Conservation (phyloP, 2,329 filamentous ascomycete species). For the Monosporascus sp. region DNA sequence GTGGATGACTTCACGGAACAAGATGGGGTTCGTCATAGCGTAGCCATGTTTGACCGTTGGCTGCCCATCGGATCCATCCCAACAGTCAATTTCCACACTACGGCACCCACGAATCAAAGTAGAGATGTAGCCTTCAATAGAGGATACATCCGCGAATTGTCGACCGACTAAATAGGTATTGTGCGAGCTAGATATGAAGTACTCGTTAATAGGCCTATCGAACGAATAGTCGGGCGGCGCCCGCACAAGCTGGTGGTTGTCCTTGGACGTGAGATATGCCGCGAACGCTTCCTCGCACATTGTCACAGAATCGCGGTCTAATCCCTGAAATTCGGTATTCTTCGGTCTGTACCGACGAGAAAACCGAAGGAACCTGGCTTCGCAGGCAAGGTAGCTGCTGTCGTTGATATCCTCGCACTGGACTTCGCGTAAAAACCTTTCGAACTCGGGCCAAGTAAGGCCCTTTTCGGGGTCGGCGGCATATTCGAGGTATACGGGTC, state of each 20-base stretch:
- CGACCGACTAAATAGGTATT: slow-evolving; percentile 94
- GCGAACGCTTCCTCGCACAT: slow-evolving; percentile 80
- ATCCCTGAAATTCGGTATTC: slow-evolving; percentile 38
- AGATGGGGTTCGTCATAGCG: slow-evolving; percentile 81
- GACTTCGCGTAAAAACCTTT: slow-evolving; percentile 65
- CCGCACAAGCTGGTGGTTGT: slow-evolving; percentile 63
- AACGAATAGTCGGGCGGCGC: slow-evolving; percentile 60
- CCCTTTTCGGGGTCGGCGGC: slow-evolving; percentile 56
- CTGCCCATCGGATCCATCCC: slow-evolving; percentile 85
- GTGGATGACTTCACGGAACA: slow-evolving; percentile 86
- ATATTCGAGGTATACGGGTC: slow-evolving; percentile 62
- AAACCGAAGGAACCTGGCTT: slow-evolving; percentile 66
- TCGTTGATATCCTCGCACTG: slow-evolving; percentile 71
- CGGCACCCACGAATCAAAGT: slow-evolving; percentile 85
- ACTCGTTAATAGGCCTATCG: slow-evolving; percentile 87
- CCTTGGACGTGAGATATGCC: slow-evolving; percentile 68
- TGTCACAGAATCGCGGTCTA: slow-evolving; percentile 42
- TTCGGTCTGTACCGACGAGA: slow-evolving; percentile 53
- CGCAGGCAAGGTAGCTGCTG: slow-evolving; percentile 61
- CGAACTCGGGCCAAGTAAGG: slow-evolving; percentile 69
- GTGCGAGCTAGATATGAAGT: slow-evolving; percentile 97
- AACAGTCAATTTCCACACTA: slow-evolving; percentile 96
- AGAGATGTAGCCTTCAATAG: slow-evolving; percentile 90
- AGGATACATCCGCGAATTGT: slow-evolving; percentile 85
- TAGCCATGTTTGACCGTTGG: slow-evolving; percentile 89